Base-by-base conservation (phyloP, 1,139 yeast species). In the Blastobotrys proliferans region DNA sequence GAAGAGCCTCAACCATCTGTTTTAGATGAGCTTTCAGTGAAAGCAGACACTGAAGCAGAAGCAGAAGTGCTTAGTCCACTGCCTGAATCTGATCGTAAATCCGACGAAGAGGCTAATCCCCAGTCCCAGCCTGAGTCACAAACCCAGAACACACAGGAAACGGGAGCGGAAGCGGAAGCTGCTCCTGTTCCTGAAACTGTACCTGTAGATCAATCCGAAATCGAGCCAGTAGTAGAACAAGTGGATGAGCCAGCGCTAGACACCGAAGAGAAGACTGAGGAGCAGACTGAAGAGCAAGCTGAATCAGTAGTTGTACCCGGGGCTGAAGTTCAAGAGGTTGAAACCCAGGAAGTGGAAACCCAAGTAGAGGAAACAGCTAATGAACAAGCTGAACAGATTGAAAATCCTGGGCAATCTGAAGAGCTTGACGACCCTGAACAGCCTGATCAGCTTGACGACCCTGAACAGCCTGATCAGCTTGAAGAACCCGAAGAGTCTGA, bases 371-470 rank as follows among this genome's bases (percentile, higher is more conserved):
- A 24, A 18, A 24, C 20, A 14, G 9, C 11, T 19, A 29, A 16
- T 32, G 35, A 19, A 6, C 22, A 32, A 28, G 6, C 28, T 30
- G 25, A 27, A 27, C 8, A 27, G 13, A 5, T 17, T 27, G 31
- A 27, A 24, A 24, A 9, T 13, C 42, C 26, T 11, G 39, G 24
- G 24, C 32, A 8, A 18, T 38, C 21, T 14, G 32, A 27, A 21
- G 32, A 38, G 11, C n/a, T 10, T 26, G 45, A 35, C 14, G 41
- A 34, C 16, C 21, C 19, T 3, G 37, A 25, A 40, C 40, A 40
- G 14, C 30, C 20, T 19, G 17, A 25, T 11, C 41, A 38, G 4
- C 26, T 24, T 9, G 10, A 24, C 9, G 26, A 24, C 10, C 9
- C 10, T 11, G 21, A 10, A 19, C 32, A 13, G 8, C 29, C 27